Evolutionary conservation across 2,329 filamentous ascomycete species (phyloP).

Genomic region (Gaeumannomyces sp.): DNA sequence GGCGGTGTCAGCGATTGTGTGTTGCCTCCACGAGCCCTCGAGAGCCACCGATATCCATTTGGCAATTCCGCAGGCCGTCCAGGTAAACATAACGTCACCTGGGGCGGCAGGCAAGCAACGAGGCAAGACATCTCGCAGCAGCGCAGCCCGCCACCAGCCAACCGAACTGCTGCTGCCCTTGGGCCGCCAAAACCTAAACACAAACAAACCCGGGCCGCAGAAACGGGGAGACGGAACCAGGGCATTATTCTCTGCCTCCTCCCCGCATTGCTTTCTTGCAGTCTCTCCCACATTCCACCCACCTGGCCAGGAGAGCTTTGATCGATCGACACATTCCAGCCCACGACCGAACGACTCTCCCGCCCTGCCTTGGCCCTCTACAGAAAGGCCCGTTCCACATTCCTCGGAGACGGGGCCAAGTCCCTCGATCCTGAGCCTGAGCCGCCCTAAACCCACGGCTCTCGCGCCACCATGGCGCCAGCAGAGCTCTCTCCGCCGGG

Average conservation of each 20-base stretch:
- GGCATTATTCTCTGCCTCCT: not conserved
- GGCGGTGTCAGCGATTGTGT: not conserved
- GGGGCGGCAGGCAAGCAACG: not conserved
- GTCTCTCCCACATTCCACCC: not conserved
- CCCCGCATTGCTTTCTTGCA: not conserved
- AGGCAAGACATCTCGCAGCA: not conserved
- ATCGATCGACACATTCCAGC: not conserved
- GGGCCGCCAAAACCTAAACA: not conserved
- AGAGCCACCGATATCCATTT: not conserved
- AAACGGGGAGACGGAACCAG: not conserved
- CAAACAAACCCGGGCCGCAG: not conserved
- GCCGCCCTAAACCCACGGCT: not conserved
- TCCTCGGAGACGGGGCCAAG: slow-evolving; percentile 1
- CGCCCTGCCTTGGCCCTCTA: not conserved
- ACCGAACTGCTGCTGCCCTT: no score
- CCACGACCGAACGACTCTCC: not conserved
- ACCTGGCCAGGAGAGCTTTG: not conserved
- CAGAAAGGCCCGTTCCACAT: slow-evolving; percentile 5
- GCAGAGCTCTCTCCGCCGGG: slow-evolving; percentile 62
- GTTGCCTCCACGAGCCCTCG: not conserved
- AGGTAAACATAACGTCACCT: not conserved
- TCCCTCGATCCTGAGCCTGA: not conserved
- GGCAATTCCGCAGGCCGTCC: not conserved
- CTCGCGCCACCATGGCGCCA: slow-evolving; percentile 53
- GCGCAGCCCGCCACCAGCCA: no score